Base-by-base conservation (phyloP, 805 yeast genomes). In the Barnettozyma californica region DNA sequence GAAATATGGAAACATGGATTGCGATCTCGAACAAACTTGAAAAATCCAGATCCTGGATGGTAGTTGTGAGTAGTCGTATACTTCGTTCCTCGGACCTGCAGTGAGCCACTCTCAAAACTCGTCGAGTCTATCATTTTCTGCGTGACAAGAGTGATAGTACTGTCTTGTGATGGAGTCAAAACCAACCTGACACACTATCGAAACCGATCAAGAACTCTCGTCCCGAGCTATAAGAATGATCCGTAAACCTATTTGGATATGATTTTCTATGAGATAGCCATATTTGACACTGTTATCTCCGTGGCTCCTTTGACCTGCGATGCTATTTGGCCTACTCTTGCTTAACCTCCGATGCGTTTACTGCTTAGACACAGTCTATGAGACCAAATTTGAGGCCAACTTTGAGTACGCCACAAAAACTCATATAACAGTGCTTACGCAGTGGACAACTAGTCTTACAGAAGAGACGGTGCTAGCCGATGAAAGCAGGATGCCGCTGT, bases 401-500 rank as follows among this genome's bases (percentile, higher is more conserved):
- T 18, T 39, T n/a, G 21, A 46, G 9, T 10, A 23, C 9, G 9
- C 41, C 6, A 53, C 52, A 5, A 34, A 11, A 6, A 38, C 18
- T 5, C 45, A 42, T 20, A 47, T 47, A 2, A 11, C 33, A 1
- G 8, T 39, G 1, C 18, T 43, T 16, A 53, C 57, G 1, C 27
- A 41, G 27, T 53, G 55, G 57, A 34, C 46, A 11, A 49, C 51
- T 1, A 47, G 26, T 7, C 34, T 50, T 6, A n/a, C 16, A 29
- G 33, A 11, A 11, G 33, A 29, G 16, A 29, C 33, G 3, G 7
- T 29, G 7, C 14, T 13, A 2, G 11, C 16, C 9, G 33, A 29
- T 13, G n/a, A 4, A 29, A 5, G 16, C 33, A 29, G 33, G 14
- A 5, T 14, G 16, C 14, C 33, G 2, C 16, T 13, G 33, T n/a